Percentiles rank a stretch among this genome's conserved stretches.
Conservation (phyloP, 192 early-diverging fungal genomes). For the Chytriomyces sp. region DNA sequence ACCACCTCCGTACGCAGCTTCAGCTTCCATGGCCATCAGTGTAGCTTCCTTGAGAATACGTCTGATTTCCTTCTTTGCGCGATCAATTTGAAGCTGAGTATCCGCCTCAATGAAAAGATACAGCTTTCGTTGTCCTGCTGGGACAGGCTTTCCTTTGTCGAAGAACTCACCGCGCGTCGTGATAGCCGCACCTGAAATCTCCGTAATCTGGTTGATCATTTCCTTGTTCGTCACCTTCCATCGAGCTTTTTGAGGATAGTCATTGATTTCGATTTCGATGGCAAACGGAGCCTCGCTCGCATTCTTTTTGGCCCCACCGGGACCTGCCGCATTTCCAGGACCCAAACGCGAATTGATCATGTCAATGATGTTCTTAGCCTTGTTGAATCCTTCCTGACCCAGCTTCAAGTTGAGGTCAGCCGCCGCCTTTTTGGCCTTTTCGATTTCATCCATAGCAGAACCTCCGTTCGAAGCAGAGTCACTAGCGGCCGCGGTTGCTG, state of each 20-base stretch:
- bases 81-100: conserved; percentile 83
- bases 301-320: conserved; percentile 35
- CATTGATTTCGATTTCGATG: conserved; percentile 94
- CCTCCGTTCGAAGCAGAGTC: conserved; percentile 43
- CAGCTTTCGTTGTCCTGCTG: conserved; percentile 83
- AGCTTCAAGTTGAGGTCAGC: conserved; percentile 58
- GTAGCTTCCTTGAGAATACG: conserved; percentile 89
- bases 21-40: conserved; percentile 51
- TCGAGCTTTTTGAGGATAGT: conserved; percentile 93
- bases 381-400: conserved; percentile 50
- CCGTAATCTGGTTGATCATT: conserved; percentile 88
- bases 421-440: conserved; percentile 61
- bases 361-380: conserved; percentile 60
- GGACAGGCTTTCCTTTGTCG: conserved; percentile 79
- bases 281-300: conserved; percentile 57
- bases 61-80: conserved; percentile 91
- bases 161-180: conserved; percentile 92
- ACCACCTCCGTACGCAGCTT: conserved; percentile 23
- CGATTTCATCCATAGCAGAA: conserved; percentile 38
- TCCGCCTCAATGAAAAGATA: conserved; percentile 96
- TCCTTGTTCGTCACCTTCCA: conserved; percentile 97
- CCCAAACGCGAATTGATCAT: conserved; percentile 57
- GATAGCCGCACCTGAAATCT: conserved; percentile 92
- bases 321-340: conserved; percentile 30
- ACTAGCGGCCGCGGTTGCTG: conserved; percentile 39